Evolutionary conservation across 371 early-diverging fungal species (phyloP).

Genomic region (Apophysomyces sp.): DNA sequence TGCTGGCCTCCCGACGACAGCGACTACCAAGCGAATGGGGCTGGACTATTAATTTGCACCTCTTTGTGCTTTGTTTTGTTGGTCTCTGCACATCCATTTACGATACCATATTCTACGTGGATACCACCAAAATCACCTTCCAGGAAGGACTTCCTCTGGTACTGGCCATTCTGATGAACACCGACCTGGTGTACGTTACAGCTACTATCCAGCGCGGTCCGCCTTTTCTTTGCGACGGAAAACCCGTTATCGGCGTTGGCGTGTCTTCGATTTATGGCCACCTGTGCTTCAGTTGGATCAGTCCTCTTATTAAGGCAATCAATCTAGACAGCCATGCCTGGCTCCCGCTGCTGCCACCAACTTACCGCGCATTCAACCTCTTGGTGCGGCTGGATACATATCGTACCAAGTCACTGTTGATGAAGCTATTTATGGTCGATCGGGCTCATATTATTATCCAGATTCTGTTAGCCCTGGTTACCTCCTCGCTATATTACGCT

Average conservation of each 20-base stretch:
- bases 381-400: constrained; percentile 8
- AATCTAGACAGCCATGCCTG: constrained; percentile 14
- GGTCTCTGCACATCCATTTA: constrained; percentile 9
- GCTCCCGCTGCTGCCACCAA: constrained; percentile 28
- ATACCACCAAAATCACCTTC: neutral
- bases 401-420: neutral
- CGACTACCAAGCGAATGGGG: constrained; percentile 32
- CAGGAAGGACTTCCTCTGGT: neutral
- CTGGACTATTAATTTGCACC: constrained; percentile 37
- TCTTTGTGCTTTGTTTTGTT: constrained; percentile 24
- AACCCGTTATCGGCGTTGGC: constrained; percentile 11
- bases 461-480: neutral
- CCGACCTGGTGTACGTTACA: constrained; percentile 15
- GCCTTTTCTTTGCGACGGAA: constrained; percentile 16
- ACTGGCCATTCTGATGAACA: neutral
- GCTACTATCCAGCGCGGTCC: constrained; percentile 15
- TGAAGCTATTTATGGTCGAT: constrained; percentile 6
- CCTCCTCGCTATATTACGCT: constrained; percentile 13
- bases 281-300: constrained; percentile 20
- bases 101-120: neutral
- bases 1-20: constrained; percentile 20
- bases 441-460: neutral
- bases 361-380: constrained; percentile 35
- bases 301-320: constrained; percentile 22
- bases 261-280: constrained; percentile 20